phyloP scores from a whole-genome alignment of 495 filamentous ascomycete species.

The Letharia lupina region DNA sequence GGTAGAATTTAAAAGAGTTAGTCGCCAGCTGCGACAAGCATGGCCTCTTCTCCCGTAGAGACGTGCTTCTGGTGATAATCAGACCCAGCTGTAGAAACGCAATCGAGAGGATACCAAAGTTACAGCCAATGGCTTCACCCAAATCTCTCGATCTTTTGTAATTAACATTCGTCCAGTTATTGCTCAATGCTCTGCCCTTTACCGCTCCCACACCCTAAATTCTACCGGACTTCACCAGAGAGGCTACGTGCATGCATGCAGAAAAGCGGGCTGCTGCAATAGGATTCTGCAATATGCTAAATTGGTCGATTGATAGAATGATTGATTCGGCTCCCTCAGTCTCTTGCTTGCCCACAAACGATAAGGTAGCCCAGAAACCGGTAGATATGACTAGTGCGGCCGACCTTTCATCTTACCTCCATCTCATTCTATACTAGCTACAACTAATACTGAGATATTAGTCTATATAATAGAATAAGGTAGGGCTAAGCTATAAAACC shows the following conservation, averaged over 20 bases:
- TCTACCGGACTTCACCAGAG: background rate
- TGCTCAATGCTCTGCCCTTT: background rate
- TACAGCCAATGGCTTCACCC: constrained; percentile 7
- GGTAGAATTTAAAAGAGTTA: constrained; percentile 32
- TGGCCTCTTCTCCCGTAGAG: constrained; percentile 37
- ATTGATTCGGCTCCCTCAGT: constrained; percentile 1
- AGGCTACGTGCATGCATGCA: constrained; percentile 1
- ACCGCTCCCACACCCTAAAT: background rate
- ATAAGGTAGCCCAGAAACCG: background rate
- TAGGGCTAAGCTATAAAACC: too few species aligned
- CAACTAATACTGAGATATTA: background rate
- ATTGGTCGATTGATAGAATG: constrained; percentile 5
- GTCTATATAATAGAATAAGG: too few species aligned
- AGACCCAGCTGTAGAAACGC: constrained; percentile 6
- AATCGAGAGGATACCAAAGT: constrained; percentile 1
- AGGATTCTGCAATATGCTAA: constrained; percentile 1
- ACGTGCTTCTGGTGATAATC: constrained; percentile 11
- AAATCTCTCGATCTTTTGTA: constrained; percentile 1
- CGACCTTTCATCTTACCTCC: background rate
- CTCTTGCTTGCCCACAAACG: constrained; percentile 5
- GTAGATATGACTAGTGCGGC: background rate
- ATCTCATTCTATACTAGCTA: background rate
- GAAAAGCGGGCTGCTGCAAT: constrained; percentile 3
- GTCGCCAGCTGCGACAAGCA: constrained; percentile 31
- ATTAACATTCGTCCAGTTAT: background rate